Evolutionary conservation across 176 grass and related monocot genomes (phyloP).

Genomic region (Carex cristatella): DNA sequence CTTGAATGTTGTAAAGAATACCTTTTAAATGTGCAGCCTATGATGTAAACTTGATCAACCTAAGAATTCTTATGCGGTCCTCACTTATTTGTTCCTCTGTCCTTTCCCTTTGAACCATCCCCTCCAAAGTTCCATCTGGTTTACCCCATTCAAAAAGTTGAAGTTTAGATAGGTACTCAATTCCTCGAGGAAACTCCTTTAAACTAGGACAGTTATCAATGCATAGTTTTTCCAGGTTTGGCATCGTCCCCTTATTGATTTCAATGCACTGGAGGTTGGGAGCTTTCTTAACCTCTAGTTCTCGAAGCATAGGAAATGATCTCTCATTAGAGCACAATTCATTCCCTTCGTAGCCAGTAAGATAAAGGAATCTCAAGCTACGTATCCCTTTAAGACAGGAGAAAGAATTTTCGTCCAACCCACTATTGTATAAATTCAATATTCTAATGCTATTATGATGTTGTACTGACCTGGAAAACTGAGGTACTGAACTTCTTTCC

Average conservation of each 20-base stretch:
- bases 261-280: not conserved
- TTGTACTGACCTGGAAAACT: not conserved
- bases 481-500: not conserved
- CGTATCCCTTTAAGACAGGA: not conserved
- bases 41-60: not conserved
- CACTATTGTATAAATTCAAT: not conserved
- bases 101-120: not conserved
- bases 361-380: not conserved
- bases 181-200: not conserved
- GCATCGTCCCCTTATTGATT: not conserved
- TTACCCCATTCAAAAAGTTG: not conserved
- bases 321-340: not conserved
- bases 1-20: not conserved
- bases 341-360: not conserved
- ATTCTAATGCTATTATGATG: not conserved
- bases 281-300: accelerated
- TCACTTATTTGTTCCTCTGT: not conserved
- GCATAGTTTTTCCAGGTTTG: not conserved
- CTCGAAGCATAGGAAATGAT: not conserved
- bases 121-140: not conserved
- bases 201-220: not conserved
- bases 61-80: not conserved
- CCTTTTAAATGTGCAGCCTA: not conserved
- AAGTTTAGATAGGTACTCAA: not conserved
- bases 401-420: not conserved